Conservation (phyloP, 2,329 filamentous ascomycete species). For the Phialophora chinensis region DNA sequence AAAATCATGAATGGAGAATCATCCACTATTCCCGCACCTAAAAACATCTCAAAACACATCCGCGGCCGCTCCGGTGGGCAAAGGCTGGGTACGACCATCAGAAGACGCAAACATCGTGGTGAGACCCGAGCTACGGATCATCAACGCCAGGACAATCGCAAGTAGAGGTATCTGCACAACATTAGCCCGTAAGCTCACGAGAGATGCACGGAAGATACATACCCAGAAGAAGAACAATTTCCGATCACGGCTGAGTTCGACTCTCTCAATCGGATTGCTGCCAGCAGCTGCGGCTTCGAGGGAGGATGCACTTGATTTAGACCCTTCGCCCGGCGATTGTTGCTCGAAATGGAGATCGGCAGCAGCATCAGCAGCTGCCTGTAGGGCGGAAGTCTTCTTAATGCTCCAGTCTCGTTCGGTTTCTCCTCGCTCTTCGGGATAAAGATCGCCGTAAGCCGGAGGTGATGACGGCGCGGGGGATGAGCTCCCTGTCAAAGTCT, state of each 20-base stretch:
- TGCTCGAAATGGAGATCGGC: slow-evolving; percentile 51
- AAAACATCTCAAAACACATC: slow-evolving; percentile 21
- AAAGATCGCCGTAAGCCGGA: slow-evolving; percentile 81
- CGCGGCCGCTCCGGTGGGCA: slow-evolving; percentile 15
- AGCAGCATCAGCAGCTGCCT: slow-evolving; percentile 52
- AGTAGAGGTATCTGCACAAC: slow-evolving; percentile 54
- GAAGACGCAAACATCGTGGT: slow-evolving; percentile 23
- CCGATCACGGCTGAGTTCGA: slow-evolving; percentile 52
- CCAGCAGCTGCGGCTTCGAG: not conserved
- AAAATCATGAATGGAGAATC: not conserved
- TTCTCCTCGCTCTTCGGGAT: slow-evolving; percentile 57
- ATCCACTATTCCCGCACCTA: not conserved
- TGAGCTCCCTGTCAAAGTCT: slow-evolving; percentile 63
- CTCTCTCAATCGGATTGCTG: slow-evolving; percentile 49
- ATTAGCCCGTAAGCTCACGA: slow-evolving; percentile 31
- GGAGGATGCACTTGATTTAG: not conserved
- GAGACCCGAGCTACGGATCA: slow-evolving; percentile 47
- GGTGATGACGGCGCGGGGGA: slow-evolving; percentile 61
- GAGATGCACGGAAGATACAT: slow-evolving; percentile 40
- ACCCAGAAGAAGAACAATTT: slow-evolving; percentile 63
- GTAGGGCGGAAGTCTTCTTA: slow-evolving; percentile 52
- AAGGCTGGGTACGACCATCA: not conserved
- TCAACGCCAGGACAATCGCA: slow-evolving; percentile 53
- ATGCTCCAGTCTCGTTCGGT: slow-evolving; percentile 48
- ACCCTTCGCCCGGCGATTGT: slow-evolving; percentile 2